These are phyloP conservation scores for Paramecium octaurelia DNA, from an alignment of 73 alveolate genomes.

Conservation along the genomic window DNA sequence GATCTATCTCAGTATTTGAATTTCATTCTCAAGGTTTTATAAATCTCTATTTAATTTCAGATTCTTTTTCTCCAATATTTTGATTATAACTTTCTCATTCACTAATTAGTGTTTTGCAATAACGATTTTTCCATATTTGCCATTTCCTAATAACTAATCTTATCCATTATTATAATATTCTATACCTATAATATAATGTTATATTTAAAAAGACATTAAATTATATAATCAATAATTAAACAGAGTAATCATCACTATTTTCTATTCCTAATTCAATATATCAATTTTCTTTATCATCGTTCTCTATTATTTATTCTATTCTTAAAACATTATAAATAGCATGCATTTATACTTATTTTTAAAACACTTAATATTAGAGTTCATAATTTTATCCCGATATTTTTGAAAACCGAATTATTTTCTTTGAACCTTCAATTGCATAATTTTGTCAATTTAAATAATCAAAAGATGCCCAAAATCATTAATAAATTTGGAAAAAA, in stretches of 20 bases:
- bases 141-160: not conserved
- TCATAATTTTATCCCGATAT: not conserved
- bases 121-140: not conserved
- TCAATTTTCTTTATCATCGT: not conserved
- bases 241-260: not conserved
- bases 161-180: not conserved
- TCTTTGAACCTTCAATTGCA: not conserved
- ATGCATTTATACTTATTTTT: no score
- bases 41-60: not conserved
- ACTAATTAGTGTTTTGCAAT: not conserved
- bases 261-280: no score
- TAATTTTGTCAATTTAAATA: not conserved
- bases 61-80: not conserved
- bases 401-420: not conserved
- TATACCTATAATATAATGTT: not conserved
- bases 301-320: not conserved
- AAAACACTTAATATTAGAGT: not conserved
- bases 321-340: no score
- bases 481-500: not conserved
- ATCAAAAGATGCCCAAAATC: no score
- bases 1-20: not conserved
- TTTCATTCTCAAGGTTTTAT: not conserved
- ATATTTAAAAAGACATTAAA: slow-evolving; percentile 15
- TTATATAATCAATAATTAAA: not conserved
- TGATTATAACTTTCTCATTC: not conserved